Evolutionary conservation across 805 yeast genomes (phyloP), one percentile per base, ranked within the genome.

Genomic region (Hanseniaspora taiwanica): DNA sequence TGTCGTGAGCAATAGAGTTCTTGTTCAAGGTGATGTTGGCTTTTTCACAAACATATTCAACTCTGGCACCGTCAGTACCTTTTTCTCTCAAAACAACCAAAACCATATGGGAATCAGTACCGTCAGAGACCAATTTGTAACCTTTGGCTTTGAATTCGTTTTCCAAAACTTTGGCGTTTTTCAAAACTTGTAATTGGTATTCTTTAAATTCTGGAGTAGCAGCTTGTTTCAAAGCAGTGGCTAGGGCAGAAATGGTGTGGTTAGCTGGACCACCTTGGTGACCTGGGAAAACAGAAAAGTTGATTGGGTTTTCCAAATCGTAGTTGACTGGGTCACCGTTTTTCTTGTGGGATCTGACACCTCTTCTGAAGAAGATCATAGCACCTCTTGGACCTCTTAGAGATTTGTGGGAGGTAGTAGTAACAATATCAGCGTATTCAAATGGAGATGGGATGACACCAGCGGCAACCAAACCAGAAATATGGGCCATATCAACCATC

Each of bases 191-290:
- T 56, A 71, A 59, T 70, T 91, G 98, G 69, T 89, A 89, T 57
- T 75, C 81, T 62, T 75, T 81, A 69, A 80, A 91, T 64, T 87
- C 96, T 45, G 93, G 94, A 39, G 84, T 69, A 48, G 76, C 71
- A 45, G 95, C 93, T 70, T 91, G 98, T 63, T 86, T 86, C 61
- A 91, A 76, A 39, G 98, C 97, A 48, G 87, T 91, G 14, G 97
- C 96, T 55, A 91, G 69, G 27, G 97, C 98, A 52, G 96, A 81
- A 60, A 91, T 91, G 51, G 98, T 91, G 69, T 91, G 98, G 73
- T 91, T 91, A 69, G 91, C 97, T 55, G 98, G 98, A 62, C 98
- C 98, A 72, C 98, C 98, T 72, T 91, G 98, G 67, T 91, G 98
- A 51, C 95, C 98, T 56, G 98, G 98, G 89, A 91, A 91, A 41